phyloP scores from a whole-genome alignment of 1,284 basidiomycete genomes.

The Cryptococcus jaspeensis region DNA sequence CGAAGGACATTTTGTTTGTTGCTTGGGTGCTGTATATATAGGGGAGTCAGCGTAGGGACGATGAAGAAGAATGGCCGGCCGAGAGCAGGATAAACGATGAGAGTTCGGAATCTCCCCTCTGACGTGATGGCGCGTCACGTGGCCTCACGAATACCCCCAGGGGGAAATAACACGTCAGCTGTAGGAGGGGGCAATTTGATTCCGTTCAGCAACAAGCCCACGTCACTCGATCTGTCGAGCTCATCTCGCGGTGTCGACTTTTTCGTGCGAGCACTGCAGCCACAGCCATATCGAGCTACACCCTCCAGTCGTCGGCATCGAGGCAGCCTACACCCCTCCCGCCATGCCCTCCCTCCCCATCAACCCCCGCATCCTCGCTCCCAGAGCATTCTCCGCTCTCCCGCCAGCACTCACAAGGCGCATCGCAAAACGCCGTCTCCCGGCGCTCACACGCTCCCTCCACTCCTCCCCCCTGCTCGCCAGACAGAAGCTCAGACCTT shows the following conservation, averaged over 20 bases:
- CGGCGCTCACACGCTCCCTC: slow-evolving; percentile 1
- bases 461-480: slow-evolving; percentile 3
- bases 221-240: slow-evolving; percentile 1
- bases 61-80: not conserved
- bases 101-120: not conserved
- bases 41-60: too few species aligned
- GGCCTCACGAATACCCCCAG: not conserved
- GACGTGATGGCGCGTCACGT: slow-evolving; percentile 4
- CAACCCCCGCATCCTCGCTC: too few species aligned
- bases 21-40: too few species aligned
- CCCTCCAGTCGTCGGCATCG: not conserved
- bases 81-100: too few species aligned
- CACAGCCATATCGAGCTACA: not conserved
- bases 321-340: not conserved
- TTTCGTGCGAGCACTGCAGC: not conserved
- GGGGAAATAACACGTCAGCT: too few species aligned
- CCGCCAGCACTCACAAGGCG: slow-evolving; percentile 30
- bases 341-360: not conserved
- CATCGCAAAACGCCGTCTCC: slow-evolving; percentile 19
- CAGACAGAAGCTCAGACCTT: slow-evolving; percentile 1
- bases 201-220: slow-evolving; percentile 1
- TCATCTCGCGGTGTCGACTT: too few species aligned
- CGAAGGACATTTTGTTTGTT: slow-evolving; percentile 9
- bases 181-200: not conserved
- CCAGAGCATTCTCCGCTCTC: not conserved